Percentiles rank a stretch among this genome's conserved stretches.
Evolutionary conservation across 352 stramenopile species (phyloP).

Genomic region (Phytophthora melonis): DNA sequence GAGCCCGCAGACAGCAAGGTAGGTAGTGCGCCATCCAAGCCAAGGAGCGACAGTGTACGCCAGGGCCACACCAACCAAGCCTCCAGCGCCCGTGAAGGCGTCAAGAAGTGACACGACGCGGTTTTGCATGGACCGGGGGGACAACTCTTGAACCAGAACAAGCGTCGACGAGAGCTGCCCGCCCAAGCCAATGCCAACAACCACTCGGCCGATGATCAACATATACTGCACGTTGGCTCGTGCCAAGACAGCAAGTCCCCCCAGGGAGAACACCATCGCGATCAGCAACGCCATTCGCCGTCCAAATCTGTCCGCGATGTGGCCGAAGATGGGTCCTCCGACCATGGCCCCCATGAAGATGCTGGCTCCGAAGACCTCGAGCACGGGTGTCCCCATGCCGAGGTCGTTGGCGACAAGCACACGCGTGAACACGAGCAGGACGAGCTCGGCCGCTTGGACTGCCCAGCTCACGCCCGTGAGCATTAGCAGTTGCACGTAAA

Average conservation of each 20-base stretch:
- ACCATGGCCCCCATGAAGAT: constrained; percentile 38
- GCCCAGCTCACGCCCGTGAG: constrained; percentile 47
- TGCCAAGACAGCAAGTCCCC: constrained; percentile 39
- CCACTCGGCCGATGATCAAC: constrained; percentile 44
- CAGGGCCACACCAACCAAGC: constrained; percentile 43
- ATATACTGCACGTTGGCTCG: constrained; percentile 28
- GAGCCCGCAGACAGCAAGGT: constrained; percentile 30
- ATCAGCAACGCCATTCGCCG: constrained; percentile 38
- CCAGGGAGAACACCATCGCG: constrained; percentile 43
- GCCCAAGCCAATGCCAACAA: constrained; percentile 46
- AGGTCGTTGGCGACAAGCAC: constrained; percentile 39
- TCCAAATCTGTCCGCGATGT: constrained; percentile 44
- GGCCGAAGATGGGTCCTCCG: constrained; percentile 46
- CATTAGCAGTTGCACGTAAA: constrained; percentile 47
- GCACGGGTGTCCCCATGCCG: constrained; percentile 33
- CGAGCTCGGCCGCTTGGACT: constrained; percentile 50
- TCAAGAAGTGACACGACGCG: constrained; percentile 48
- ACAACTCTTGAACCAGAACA: constrained; percentile 49
- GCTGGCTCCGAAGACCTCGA: constrained; percentile 42
- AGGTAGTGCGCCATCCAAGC: constrained; percentile 48
- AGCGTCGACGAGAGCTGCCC: constrained; percentile 46
- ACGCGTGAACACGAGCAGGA: constrained; percentile 51
- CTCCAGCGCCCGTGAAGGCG: constrained; percentile 49
- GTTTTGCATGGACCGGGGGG: constrained; percentile 38
- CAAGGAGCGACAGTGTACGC: constrained; percentile 37